These are phyloP conservation scores for Polyporus tsugae DNA, from an alignment of 1,284 basidiomycete species.

Conservation along the genomic window DNA sequence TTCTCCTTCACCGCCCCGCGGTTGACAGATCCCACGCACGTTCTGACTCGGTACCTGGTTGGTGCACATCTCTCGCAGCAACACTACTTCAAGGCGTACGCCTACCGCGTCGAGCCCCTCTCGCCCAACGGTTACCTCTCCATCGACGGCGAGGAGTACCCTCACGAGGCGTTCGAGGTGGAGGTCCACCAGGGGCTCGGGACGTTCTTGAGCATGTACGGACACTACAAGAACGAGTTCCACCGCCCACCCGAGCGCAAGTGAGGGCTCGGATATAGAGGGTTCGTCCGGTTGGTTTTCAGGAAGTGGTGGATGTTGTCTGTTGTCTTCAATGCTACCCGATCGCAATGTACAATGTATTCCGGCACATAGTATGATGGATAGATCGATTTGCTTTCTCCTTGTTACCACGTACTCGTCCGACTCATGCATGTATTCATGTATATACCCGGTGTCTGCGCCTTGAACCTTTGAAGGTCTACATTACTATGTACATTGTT, in stretches of 20 bases:
- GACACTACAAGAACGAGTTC: conserved; percentile 70
- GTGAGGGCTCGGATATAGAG: background rate
- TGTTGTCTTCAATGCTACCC: background rate
- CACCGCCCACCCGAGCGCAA: conserved; percentile 20
- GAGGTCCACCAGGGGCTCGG: conserved; percentile 81
- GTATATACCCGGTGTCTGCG: conserved; percentile 15
- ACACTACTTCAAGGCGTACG: conserved; percentile 82
- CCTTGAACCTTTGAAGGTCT: background rate
- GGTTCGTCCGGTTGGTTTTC: background rate
- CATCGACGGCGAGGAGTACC: conserved; percentile 87
- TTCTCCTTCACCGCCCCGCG: background rate
- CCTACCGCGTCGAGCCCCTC: conserved; percentile 79
- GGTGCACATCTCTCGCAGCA: conserved; percentile 52
- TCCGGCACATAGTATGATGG: background rate
- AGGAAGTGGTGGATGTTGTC: background rate
- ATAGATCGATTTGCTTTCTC: background rate
- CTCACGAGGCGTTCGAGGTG: conserved; percentile 85
- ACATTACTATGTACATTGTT: background rate
- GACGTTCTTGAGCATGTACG: conserved; percentile 75
- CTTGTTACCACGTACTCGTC: background rate
- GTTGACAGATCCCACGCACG: background rate
- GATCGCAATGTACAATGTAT: background rate
- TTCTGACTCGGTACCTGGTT: background rate
- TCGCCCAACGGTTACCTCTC: conserved; percentile 61
- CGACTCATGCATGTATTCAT: background rate